Evolutionary conservation across 805 yeast genomes (phyloP).

Genomic region (Ogataea ganodermae): DNA sequence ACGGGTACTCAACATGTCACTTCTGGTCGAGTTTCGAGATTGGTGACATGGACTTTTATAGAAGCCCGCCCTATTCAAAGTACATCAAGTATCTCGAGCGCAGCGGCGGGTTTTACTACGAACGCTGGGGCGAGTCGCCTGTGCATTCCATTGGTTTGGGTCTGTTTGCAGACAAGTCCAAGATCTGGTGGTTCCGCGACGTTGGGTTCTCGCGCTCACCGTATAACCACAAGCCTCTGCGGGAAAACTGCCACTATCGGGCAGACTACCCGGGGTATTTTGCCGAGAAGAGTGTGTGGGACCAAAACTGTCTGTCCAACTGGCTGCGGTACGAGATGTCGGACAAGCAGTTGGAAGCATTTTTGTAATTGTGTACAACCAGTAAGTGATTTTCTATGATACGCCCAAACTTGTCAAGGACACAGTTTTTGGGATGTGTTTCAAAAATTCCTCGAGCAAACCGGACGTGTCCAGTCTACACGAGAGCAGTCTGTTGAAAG

Average conservation of each 20-base stretch:
- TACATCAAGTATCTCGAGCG: conserved; percentile 68
- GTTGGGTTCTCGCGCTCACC: conserved; percentile 52
- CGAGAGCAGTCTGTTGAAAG: conserved; percentile 90
- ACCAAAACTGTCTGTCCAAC: conserved; percentile 68
- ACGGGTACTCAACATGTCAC: conserved; percentile 78
- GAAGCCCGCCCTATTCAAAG: conserved; percentile 62
- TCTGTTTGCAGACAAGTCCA: conserved; percentile 45
- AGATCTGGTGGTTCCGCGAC: conserved; percentile 55
- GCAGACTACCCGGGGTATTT: conserved; percentile 25
- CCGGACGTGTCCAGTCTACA: conserved; percentile 36
- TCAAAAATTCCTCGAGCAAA: conserved; percentile 79
- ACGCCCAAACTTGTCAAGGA: conserved; percentile 4
- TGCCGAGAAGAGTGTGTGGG: conserved; percentile 37
- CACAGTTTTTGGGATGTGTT: conserved; percentile 24
- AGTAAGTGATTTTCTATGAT: too few relatives aligned
- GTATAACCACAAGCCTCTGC: conserved; percentile 46
- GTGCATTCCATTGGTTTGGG: conserved; percentile 52
- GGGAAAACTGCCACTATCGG: conserved; percentile 21
- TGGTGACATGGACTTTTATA: conserved; percentile 71
- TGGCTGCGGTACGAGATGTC: conserved; percentile 53
- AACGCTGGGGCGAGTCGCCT: conserved; percentile 60
- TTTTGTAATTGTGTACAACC: not conserved
- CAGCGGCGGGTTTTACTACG: conserved; percentile 82
- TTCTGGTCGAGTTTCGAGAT: conserved; percentile 87
- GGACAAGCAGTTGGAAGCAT: conserved; percentile 15